These are phyloP conservation scores for Cercophora newfieldiana DNA, from an alignment of 495 filamentous ascomycete species.

Conservation along the genomic window DNA sequence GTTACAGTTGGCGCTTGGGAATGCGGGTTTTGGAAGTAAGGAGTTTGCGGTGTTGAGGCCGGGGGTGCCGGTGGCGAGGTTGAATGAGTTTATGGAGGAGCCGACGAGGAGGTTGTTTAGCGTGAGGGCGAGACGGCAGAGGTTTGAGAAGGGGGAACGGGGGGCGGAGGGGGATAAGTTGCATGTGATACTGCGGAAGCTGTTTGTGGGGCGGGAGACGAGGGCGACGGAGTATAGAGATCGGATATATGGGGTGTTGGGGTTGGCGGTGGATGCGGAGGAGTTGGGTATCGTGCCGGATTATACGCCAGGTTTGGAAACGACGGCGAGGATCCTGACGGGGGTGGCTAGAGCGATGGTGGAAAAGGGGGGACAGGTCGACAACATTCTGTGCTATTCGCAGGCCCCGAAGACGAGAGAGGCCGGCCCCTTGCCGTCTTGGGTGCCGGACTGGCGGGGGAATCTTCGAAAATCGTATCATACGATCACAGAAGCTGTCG, in stretches of 20 bases:
- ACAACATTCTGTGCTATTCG: slow-evolving; percentile 9
- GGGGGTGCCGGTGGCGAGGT: not conserved
- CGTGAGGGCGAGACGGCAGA: not conserved
- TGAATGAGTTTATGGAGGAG: not conserved
- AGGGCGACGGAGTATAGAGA: slow-evolving; percentile 11
- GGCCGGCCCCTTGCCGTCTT: slow-evolving; percentile 6
- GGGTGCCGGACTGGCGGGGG: slow-evolving; percentile 21
- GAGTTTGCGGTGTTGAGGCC: not conserved
- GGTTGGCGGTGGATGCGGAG: slow-evolving; percentile 19
- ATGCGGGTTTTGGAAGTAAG: not conserved
- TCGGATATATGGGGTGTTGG: slow-evolving; percentile 19
- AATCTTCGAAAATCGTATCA: not conserved
- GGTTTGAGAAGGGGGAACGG: not conserved
- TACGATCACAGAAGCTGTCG: not conserved
- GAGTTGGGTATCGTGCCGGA: slow-evolving; percentile 14
- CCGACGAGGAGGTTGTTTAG: slow-evolving; percentile 1
- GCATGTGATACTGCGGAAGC: slow-evolving; percentile 4
- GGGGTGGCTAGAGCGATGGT: slow-evolving; percentile 18
- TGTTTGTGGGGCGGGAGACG: slow-evolving; percentile 3
- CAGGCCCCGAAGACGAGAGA: slow-evolving; percentile 12
- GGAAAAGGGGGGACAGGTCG: not conserved
- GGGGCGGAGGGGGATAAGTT: slow-evolving; percentile 3
- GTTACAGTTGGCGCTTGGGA: not conserved
- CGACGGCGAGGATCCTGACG: slow-evolving; percentile 1
- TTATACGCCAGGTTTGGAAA: not conserved